Conservation (phyloP, 2,329 filamentous ascomycete species). For the Fusarium lateritium region DNA sequence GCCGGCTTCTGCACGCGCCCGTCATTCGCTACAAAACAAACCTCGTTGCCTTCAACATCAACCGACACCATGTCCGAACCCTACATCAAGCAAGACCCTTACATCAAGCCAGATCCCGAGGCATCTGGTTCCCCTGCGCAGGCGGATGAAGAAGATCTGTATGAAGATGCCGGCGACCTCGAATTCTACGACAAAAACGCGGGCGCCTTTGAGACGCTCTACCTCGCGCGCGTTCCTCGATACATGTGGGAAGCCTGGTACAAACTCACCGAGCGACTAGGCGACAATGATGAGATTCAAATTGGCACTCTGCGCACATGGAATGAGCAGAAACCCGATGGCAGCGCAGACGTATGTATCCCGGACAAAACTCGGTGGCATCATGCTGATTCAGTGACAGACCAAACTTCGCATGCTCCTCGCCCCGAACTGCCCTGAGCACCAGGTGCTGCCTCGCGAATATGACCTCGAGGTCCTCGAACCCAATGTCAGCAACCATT, state of each 20-base stretch:
- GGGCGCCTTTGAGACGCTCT: constrained; percentile 64
- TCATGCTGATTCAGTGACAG: constrained; percentile 34
- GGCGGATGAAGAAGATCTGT: constrained; percentile 77
- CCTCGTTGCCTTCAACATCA: not conserved
- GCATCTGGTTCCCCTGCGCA: constrained; percentile 59
- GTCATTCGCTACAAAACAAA: constrained; percentile 15
- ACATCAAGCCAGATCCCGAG: constrained; percentile 67
- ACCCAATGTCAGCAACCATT: constrained; percentile 82
- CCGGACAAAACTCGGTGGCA: not conserved
- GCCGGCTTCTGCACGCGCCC: constrained; percentile 8
- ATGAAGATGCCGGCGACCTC: constrained; percentile 71
- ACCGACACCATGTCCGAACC: constrained; percentile 54
- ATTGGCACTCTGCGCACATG: constrained; percentile 81
- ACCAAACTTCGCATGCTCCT: constrained; percentile 75
- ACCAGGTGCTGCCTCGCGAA: constrained; percentile 86
- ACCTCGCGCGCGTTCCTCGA: constrained; percentile 83
- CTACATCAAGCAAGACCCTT: constrained; percentile 61
- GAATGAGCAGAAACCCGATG: constrained; percentile 67
- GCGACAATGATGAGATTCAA: constrained; percentile 85
- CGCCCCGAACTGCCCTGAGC: constrained; percentile 72
- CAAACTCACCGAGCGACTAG: constrained; percentile 67
- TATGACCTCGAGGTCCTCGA: constrained; percentile 83
- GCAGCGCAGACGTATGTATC: constrained; percentile 59
- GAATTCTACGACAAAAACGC: constrained; percentile 67
- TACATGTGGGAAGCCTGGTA: constrained; percentile 87